Conservation (phyloP, 2,329 filamentous ascomycete genomes). For the Botrytis squamosa region DNA sequence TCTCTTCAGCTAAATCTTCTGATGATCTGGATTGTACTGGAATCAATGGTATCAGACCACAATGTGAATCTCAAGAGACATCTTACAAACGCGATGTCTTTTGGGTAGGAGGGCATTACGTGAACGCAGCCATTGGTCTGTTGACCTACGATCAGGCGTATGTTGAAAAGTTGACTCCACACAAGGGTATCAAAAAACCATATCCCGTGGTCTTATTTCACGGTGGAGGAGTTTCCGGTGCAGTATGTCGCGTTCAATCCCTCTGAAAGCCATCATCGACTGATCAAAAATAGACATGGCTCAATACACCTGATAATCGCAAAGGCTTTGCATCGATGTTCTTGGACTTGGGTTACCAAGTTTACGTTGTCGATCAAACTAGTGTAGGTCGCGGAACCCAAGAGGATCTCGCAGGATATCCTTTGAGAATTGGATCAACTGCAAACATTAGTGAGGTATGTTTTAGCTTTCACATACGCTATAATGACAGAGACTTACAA, state of each 20-base stretch:
- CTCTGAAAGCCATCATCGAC: neutral
- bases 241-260: conserved; percentile 17
- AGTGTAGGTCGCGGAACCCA: conserved; percentile 27
- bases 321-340: conserved; percentile 49
- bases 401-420: conserved; percentile 30
- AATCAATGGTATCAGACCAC: conserved; percentile 25
- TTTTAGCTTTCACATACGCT: neutral
- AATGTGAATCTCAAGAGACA: conserved; percentile 28
- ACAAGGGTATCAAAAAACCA: conserved; percentile 18
- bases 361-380: conserved; percentile 42
- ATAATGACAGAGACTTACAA: neutral
- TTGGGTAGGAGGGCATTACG: conserved; percentile 29
- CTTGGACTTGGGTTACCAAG: conserved; percentile 44
- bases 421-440: conserved; percentile 29
- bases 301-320: conserved; percentile 48
- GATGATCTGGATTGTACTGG: conserved; percentile 22
- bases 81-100: conserved; percentile 28
- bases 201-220: conserved; percentile 28
- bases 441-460: conserved; percentile 23
- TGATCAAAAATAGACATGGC: conserved; percentile 39
- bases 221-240: conserved; percentile 25
- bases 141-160: conserved; percentile 48
- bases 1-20: neutral
- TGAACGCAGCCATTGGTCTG: conserved; percentile 23
- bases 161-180: conserved; percentile 48